Base-by-base conservation (phyloP, 2,329 filamentous ascomycete genomes). In the Trichophyton equinum region DNA sequence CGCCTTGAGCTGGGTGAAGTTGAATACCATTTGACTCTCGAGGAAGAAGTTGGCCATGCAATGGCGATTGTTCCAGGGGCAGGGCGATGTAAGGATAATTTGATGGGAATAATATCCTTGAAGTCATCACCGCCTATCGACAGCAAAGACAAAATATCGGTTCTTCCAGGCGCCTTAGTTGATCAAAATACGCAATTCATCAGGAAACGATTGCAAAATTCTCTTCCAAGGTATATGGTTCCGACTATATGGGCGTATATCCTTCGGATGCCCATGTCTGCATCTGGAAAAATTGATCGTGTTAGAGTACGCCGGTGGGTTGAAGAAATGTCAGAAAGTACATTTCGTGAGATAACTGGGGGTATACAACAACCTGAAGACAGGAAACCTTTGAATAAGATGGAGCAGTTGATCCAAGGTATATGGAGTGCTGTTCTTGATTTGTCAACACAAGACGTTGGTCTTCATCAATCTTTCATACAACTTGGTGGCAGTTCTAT, bases 31-130 rank as follows among this genome's bases (percentile, higher is more conserved):
- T 65, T 75, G 11, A 64, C 67, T 33, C 68, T 68, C 15, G 65
- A 71, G 57, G 9, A 62, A n/a, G 67, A 63, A 4, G 64, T 78
- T 9, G 71, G 69, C 33, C 72, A 77, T 62, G 73, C 71, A 2
- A 70, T 78, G 55, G 76, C 79, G 2, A 68, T 75, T 15, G 66
- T 79, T 61, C 74, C 76, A 3, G 75, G 76, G 62, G 66, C 63
- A 13, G 75, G 75, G 1, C 72, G 69, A 2, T 70, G 72, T 15
- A 72, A 75, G 59, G 70, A 75, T 61, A 75, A 73, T 18, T 71
- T 79, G 8, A 58, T 58, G 55, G 42, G 55, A 6, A 53, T 61
- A 22, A 53, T 58, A 25, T 61, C 55, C 6, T 42, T 61, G 13
- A 61, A 61, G 22, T 51, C 60, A 42, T 44, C 3, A 20, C 30